Conservation (phyloP, 331 rosid genomes). For the Acacia pycnantha region DNA sequence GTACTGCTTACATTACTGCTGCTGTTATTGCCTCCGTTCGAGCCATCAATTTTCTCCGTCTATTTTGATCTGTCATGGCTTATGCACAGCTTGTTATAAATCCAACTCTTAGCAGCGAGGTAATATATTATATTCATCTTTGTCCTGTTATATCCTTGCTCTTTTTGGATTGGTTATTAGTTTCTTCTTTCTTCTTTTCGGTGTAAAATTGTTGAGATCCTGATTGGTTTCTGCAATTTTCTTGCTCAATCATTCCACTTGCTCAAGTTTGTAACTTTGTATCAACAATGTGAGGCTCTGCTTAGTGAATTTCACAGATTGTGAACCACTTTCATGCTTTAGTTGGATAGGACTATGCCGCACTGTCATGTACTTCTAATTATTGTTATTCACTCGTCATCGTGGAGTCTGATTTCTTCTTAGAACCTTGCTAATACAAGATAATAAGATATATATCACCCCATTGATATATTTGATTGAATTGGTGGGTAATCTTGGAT, state of each 20-base stretch:
- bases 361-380: neutral
- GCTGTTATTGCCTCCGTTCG: slow-evolving; percentile 60
- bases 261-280: slow-evolving; percentile 55
- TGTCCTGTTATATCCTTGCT: neutral
- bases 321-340: slow-evolving; percentile 45
- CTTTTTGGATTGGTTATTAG: neutral
- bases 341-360: neutral
- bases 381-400: neutral
- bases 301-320: slow-evolving; percentile 52
- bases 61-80: slow-evolving; percentile 49
- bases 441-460: slow-evolving; percentile 2
- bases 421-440: slow-evolving; percentile 43
- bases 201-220: neutral
- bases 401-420: slow-evolving; percentile 16
- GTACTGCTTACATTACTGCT: slow-evolving; percentile 58
- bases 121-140: slow-evolving; percentile 8
- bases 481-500: neutral
- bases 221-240: neutral
- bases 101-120: slow-evolving; percentile 87
- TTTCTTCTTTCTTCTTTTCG: too few relatives aligned
- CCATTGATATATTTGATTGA: neutral
- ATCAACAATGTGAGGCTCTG: slow-evolving; percentile 54
- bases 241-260: slow-evolving; percentile 41
- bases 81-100: slow-evolving; percentile 68
- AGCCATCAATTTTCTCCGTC: slow-evolving; percentile 39